Evolutionary conservation across 1,139 yeast genomes (phyloP), one percentile per base, ranked within the genome.

Genomic region (Scheffersomyces illinoinensis): DNA sequence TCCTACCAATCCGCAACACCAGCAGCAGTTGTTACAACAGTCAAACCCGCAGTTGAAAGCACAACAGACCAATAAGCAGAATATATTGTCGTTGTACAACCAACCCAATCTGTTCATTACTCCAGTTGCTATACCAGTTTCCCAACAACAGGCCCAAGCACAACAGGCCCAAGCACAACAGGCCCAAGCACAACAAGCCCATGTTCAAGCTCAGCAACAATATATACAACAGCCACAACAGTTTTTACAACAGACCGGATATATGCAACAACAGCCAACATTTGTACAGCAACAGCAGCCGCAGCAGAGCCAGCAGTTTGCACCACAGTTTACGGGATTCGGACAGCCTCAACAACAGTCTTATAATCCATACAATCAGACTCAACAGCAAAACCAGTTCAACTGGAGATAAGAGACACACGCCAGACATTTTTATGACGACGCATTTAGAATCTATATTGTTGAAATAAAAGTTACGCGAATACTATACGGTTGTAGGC

Each of bases 1-100:
- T 67, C 86, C 87, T 18, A 76, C 66, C 57, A 86, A 84, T 59
- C 84, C 84, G 2, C 81, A 78, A 59, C 87, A 83, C 64, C 88
- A 85, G 64, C 84, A 82, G 62, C 74, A 79, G 64, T 73, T 83
- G 59, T 70, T 71, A 61, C 84, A 77, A 62, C 85, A 82, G 63
- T 69, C 72, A 20, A 78, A 77, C 60, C 83, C 83, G 10, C 83
- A 77, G 61, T 68, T 76, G 58, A 62, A 72, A 14, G 79, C 79
- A 5, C 85, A 81, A 61, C 85, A 82, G 59, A 77, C 81, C 1
- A 77, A 72, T 55, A 79, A 78, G 59, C 82, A 77, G 63, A 75
- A 68, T 58, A 79, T 81, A 12, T 61, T 81, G 69, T 76, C 81
- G 5, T 73, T 81, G 61, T 81, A 81, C 61, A 72, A 64, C 57